Evolutionary conservation across 345 rosid genomes (phyloP), one percentile per base, ranked within the genome.

Genomic region (Dimocarpus longan): DNA sequence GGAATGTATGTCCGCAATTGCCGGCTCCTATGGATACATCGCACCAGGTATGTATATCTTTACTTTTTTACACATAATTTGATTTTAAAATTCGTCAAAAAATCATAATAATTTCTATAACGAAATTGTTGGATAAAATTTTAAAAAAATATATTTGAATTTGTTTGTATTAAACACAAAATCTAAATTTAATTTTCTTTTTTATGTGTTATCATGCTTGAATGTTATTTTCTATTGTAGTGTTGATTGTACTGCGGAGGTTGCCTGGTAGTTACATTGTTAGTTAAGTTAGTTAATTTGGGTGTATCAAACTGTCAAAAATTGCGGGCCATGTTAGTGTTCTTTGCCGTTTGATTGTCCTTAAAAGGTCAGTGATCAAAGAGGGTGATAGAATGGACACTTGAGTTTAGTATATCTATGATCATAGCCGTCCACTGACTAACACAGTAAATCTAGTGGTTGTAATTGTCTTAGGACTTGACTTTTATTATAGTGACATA

Each of bases 21-120:
- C 96, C 0, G 92, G 96, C 2, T 89, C 92, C 74, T 92, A 92
- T 66, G 96, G 96, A 81, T 90, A 92, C 82, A 92, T 92, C 66
- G 92, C 96, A 68, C 96, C 96, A 22, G 92, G 93, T 92, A 85
- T 6, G 82, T 76, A 42, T 40, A 56, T 42, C 52, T 46, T 46
- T 32, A 32, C 0, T 32, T 32, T 32, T 32, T 32, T 32, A 32
- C 4, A 32, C 2, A 32, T 32, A 32, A 32, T 32, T 32, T 18
- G 2, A 21, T 76, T 66, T 21, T 24, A 42, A 6, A 42, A 42
- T 42, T 42, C 44, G 44, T 8, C 44, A 42, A 8, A 42, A 42
- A 42, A 42, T 42, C 44, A 5, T 42, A 5, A 42, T 0, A 42
- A 42, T 18, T 8, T 24, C 10, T 40, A 19, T 6, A 13, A 46